Evolutionary conservation across 2,329 filamentous ascomycete genomes (phyloP).

Genomic region (Pseudocercospora fuligena): DNA sequence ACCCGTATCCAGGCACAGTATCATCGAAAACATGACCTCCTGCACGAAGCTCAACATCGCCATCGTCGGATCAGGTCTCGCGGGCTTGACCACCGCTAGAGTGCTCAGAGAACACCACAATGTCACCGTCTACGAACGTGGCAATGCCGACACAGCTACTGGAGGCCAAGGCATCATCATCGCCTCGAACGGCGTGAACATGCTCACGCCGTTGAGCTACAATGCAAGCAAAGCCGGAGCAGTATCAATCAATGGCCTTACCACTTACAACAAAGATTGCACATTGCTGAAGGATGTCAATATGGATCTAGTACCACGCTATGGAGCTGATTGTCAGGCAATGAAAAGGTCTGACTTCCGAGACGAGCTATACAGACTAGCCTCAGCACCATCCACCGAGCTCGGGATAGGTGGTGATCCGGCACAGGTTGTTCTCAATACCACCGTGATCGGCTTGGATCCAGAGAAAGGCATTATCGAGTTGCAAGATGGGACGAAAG

Average conservation of each 20-base stretch:
- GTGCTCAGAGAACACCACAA: neutral
- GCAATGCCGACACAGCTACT: neutral
- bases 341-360: slow-evolving; percentile 4
- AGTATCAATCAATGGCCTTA: neutral
- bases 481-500: neutral
- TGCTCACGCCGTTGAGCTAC: neutral
- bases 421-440: neutral
- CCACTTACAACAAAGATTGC: neutral
- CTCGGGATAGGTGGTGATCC: neutral
- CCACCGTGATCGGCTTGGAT: neutral
- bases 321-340: neutral
- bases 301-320: neutral
- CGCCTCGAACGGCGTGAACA: neutral
- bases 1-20: neutral
- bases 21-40: neutral
- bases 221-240: neutral
- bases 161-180: slow-evolving; percentile 9
- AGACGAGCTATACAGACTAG: neutral
- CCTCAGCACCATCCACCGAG: neutral
- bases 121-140: slow-evolving; percentile 4
- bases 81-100: neutral
- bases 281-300: neutral
- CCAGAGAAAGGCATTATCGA: neutral
- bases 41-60: neutral
- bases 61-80: slow-evolving; percentile 6